Evolutionary conservation across 805 yeast genomes (phyloP).

Genomic region (Starmerella roubikii): DNA sequence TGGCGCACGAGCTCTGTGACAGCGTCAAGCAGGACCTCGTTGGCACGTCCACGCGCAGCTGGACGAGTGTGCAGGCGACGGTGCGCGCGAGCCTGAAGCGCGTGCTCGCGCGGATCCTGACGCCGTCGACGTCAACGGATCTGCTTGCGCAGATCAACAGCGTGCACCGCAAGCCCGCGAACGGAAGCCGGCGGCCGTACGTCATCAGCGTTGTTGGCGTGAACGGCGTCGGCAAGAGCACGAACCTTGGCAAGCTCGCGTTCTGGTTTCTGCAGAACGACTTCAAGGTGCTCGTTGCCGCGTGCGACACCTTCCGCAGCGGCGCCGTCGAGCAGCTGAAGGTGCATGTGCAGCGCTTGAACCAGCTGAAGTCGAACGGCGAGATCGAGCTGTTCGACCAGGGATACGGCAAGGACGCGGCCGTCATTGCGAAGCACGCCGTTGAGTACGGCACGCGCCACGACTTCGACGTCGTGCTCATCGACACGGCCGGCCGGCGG

Average conservation of each 20-base stretch:
- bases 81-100: conserved; percentile 49
- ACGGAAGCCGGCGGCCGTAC: conserved; percentile 41
- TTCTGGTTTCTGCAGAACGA: conserved; percentile 91
- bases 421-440: conserved; percentile 83
- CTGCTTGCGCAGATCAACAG: conserved; percentile 65
- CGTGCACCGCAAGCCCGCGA: conserved; percentile 15
- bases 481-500: conserved; percentile 96
- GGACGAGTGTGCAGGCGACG: conserved; percentile 62
- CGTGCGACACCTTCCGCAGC: conserved; percentile 94
- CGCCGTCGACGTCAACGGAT: conserved; percentile 86
- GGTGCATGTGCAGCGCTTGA: conserved; percentile 79
- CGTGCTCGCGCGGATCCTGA: conserved; percentile 52
- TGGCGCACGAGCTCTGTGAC: conserved; percentile 56
- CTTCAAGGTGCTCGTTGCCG: conserved; percentile 74
- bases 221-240: conserved; percentile 95
- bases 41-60: conserved; percentile 58
- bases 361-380: conserved; percentile 37
- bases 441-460: conserved; percentile 61
- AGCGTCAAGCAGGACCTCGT: conserved; percentile 56
- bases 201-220: conserved; percentile 97
- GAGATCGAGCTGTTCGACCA: conserved; percentile 73
- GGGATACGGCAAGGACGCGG: conserved; percentile 97
- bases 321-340: conserved; percentile 98
- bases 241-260: conserved; percentile 85
- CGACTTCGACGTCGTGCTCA: conserved; percentile 68